Evolutionary conservation across 1,139 yeast species (phyloP).

Genomic region (Hyphopichia pseudoburtonii): DNA sequence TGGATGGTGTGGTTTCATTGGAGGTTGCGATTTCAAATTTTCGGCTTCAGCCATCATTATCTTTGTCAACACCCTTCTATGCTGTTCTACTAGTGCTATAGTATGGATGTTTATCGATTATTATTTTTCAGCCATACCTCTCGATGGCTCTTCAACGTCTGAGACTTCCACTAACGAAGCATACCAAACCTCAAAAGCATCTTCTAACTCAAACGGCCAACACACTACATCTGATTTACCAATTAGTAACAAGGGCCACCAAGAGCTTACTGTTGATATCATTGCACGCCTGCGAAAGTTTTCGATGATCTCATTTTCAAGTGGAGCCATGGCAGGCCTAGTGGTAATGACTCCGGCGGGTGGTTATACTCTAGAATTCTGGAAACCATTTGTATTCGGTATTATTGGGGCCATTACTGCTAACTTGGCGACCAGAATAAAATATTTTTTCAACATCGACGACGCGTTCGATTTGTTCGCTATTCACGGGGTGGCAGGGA

Average conservation of each 20-base stretch:
- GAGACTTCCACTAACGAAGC: conserved; percentile 1
- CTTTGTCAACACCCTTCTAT: conserved; percentile 34
- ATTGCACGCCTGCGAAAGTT: conserved; percentile 22
- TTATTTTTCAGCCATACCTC: conserved; percentile 39
- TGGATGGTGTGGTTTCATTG: conserved; percentile 49
- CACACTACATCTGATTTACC: too few species aligned
- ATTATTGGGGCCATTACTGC: conserved; percentile 37
- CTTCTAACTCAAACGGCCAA: conserved; percentile 1
- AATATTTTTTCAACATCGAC: conserved; percentile 39
- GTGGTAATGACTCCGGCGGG: conserved; percentile 50
- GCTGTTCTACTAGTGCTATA: conserved; percentile 37
- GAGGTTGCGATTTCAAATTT: conserved; percentile 46
- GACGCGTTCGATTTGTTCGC: conserved; percentile 50
- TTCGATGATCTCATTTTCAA: conserved; percentile 42
- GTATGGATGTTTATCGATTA: conserved; percentile 43
- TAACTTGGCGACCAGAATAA: conserved; percentile 42
- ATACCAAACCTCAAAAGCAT: conserved; percentile 3
- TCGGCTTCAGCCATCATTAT: conserved; percentile 34
- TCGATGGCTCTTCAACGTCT: conserved; percentile 20
- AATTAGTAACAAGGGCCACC: background rate
- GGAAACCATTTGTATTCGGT: conserved; percentile 46
- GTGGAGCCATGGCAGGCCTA: conserved; percentile 45
- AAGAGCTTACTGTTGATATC: background rate
- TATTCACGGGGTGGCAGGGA: conserved; percentile 46
- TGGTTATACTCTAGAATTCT: conserved; percentile 42